phyloP scores from a whole-genome alignment of 108 stramenopile genomes.

The Pelagomonas calceolata region DNA sequence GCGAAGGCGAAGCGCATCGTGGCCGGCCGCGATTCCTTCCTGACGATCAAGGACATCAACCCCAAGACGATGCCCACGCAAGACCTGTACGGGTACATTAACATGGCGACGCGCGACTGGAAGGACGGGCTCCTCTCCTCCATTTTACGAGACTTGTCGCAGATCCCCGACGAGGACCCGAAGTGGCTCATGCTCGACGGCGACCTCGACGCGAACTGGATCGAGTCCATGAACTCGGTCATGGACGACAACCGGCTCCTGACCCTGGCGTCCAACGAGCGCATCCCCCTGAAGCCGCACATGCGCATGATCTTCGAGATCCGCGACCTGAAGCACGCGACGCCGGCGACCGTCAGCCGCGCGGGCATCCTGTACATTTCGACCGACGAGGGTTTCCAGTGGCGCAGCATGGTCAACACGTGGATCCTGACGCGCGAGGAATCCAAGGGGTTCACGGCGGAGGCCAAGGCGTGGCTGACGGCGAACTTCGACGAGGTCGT shows the following conservation, averaged over 20 bases:
- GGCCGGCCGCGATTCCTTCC: slow-evolving; percentile 4
- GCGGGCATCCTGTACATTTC: slow-evolving; percentile 62
- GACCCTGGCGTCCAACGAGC: slow-evolving; percentile 58
- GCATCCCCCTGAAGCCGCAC: slow-evolving; percentile 51
- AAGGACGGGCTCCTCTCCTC: slow-evolving; percentile 56
- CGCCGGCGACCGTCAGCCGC: slow-evolving; percentile 52
- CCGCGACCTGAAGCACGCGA: slow-evolving; percentile 50
- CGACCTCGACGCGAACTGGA: slow-evolving; percentile 61
- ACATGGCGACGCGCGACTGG: slow-evolving; percentile 55
- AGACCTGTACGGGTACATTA: slow-evolving; percentile 54
- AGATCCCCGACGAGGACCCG: slow-evolving; percentile 44
- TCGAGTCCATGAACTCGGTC: slow-evolving; percentile 61
- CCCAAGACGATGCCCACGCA: slow-evolving; percentile 54
- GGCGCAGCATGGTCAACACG: slow-evolving; percentile 44
- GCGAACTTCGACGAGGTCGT: slow-evolving; percentile 29
- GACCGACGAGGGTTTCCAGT: slow-evolving; percentile 51
- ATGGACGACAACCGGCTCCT: slow-evolving; percentile 66
- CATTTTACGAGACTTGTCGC: slow-evolving; percentile 54
- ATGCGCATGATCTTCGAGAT: slow-evolving; percentile 66
- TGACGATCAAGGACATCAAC: slow-evolving; percentile 45
- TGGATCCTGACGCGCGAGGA: slow-evolving; percentile 27
- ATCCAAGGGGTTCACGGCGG: slow-evolving; percentile 1
- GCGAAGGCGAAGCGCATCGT: slow-evolving; percentile 25
- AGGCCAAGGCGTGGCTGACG: slow-evolving; percentile 3
- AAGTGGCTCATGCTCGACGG: slow-evolving; percentile 66